These are phyloP conservation scores for Lasiodiplodia hormozganensis DNA, from an alignment of 2,329 filamentous ascomycete species.

Conservation along the genomic window DNA sequence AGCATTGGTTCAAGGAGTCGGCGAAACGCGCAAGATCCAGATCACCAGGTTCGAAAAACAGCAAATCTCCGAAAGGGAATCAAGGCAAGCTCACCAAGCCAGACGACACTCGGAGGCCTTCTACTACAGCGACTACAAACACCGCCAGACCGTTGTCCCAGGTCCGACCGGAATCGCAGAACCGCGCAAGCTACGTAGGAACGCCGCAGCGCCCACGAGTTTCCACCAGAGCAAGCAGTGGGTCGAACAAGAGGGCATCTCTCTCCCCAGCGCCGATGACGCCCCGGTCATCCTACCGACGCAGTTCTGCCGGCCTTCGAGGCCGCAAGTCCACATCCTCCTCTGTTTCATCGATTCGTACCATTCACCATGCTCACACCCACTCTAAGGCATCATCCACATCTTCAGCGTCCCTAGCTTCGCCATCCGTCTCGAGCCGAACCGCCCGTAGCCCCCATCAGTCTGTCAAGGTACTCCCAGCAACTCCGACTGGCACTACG, in stretches of 20 bases:
- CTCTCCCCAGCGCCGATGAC: slow-evolving; percentile 87
- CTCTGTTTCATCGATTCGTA: slow-evolving; percentile 90
- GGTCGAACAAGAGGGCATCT: slow-evolving; percentile 67
- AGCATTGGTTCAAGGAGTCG: slow-evolving; percentile 76
- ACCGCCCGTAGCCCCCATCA: slow-evolving; percentile 79
- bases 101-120: slow-evolving; percentile 41
- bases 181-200: slow-evolving; percentile 43
- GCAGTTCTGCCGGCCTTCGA: slow-evolving; percentile 80
- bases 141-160: slow-evolving; percentile 43
- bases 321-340: slow-evolving; percentile 96
- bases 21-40: slow-evolving; percentile 61
- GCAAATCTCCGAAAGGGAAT: slow-evolving; percentile 36
- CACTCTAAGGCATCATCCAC: slow-evolving; percentile 96
- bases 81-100: slow-evolving; percentile 42
- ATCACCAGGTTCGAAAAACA: slow-evolving; percentile 33
- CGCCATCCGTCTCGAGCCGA: slow-evolving; percentile 59
- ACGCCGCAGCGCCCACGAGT: slow-evolving; percentile 50
- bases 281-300: slow-evolving; percentile 83
- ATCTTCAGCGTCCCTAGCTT: slow-evolving; percentile 72
- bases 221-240: slow-evolving; percentile 49
- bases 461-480: slow-evolving; percentile 89
- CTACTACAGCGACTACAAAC: slow-evolving; percentile 37
- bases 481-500: slow-evolving; percentile 73
- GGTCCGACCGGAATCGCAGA: slow-evolving; percentile 47
- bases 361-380: slow-evolving; percentile 84